Evolutionary conservation across 2,329 filamentous ascomycete genomes (phyloP).

Genomic region (Stromatinia cepivora): DNA sequence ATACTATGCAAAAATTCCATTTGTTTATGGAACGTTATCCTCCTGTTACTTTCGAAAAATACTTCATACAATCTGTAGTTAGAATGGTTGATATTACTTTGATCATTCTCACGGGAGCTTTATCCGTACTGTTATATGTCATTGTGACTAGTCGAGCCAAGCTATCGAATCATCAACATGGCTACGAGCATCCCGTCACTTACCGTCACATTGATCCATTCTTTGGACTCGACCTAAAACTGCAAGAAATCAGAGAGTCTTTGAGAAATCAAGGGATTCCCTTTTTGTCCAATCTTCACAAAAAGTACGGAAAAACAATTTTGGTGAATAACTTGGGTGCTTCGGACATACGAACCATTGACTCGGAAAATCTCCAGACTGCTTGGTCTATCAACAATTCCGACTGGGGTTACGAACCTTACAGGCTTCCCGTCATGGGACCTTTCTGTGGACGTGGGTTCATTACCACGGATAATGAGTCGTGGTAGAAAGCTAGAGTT

Average conservation of each 20-base stretch:
- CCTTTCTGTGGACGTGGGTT: slow-evolving; percentile 14
- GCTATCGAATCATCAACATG: not conserved
- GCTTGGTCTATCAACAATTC: slow-evolving; percentile 12
- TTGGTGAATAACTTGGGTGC: not conserved
- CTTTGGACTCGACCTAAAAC: slow-evolving; percentile 12
- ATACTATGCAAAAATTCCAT: not conserved
- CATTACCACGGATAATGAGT: slow-evolving; percentile 8
- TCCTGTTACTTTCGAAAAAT: not conserved
- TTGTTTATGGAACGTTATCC: no score
- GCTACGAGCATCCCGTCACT: not conserved
- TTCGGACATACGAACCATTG: not conserved
- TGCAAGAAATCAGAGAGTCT: slow-evolving; percentile 6
- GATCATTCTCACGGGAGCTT: not conserved
- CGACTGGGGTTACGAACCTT: slow-evolving; percentile 13
- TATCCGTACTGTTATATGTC: not conserved
- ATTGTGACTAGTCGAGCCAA: not conserved
- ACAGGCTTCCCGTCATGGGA: slow-evolving; percentile 7
- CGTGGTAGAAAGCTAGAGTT: not conserved
- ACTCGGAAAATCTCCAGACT: not conserved
- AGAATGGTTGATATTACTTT: not conserved
- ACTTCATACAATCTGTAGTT: not conserved
- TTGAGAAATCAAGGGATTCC: not conserved
- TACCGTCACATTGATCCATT: slow-evolving; percentile 19
- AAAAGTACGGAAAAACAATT: slow-evolving; percentile 4
- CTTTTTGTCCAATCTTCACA: not conserved